Conservation (phyloP, 1,284 basidiomycete species). For the Apiotrichum domesticum region DNA sequence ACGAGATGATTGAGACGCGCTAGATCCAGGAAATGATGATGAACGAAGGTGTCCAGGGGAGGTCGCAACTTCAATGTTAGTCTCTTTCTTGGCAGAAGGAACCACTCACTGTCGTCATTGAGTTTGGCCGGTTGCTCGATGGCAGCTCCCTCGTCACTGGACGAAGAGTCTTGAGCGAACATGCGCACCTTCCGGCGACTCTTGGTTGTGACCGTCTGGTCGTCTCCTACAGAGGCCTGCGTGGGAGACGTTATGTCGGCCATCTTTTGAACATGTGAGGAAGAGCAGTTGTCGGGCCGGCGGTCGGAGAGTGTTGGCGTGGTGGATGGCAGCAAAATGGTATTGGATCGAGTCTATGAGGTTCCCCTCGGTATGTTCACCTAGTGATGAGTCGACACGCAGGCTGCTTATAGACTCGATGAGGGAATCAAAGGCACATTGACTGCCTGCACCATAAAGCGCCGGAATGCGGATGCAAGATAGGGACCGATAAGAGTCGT, state of each 20-base stretch:
- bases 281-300: too few relatives aligned
- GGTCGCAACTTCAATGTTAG: not conserved
- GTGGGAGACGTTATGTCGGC: slow-evolving; percentile 8
- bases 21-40: slow-evolving; percentile 17
- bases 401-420: too few relatives aligned
- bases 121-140: not conserved
- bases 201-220: slow-evolving; percentile 1
- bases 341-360: too few relatives aligned
- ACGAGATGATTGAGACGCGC: slow-evolving; percentile 5
- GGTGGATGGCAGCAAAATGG: not conserved
- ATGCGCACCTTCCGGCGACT: slow-evolving; percentile 13
- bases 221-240: slow-evolving; percentile 6
- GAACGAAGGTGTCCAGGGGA: slow-evolving; percentile 11
- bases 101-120: slow-evolving; percentile 6
- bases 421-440: too few relatives aligned
- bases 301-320: too few relatives aligned
- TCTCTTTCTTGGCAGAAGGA: too few relatives aligned
- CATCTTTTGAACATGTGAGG: slow-evolving; percentile 3
- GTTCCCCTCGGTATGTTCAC: too few relatives aligned
- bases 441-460: too few relatives aligned
- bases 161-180: slow-evolving; percentile 13
- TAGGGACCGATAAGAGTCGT: too few relatives aligned
- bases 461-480: too few relatives aligned
- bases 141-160: slow-evolving; percentile 3
- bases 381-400: too few relatives aligned